Evolutionary conservation across 805 yeast genomes (phyloP), one percentile per base, ranked within the genome.

Genomic region (Kregervanrija pseudodelftensis): DNA sequence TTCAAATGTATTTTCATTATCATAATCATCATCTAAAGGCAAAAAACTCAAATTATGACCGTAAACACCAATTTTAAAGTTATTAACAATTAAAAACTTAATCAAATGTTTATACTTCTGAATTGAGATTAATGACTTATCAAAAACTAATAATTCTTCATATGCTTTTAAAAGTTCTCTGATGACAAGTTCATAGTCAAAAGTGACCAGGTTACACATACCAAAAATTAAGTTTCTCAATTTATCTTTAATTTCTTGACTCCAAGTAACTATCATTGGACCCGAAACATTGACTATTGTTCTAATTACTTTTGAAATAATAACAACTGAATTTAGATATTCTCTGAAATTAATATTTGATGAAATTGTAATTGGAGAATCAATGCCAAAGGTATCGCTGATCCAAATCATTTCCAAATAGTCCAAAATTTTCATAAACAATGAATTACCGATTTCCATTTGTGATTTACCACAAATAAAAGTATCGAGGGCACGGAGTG

Each of bases 401-500:
- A 69, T 39, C 47, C 69, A 67, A 7, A 74, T 61, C 3, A 51
- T 53, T 43, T 67, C 69, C 16, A 80, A 46, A 0, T 67, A 55
- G 0, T 57, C 48, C 4, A 84, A 46, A 0, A 81, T 55, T 13
- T 67, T 67, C 2, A 74, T 59, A 1, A 81, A 69, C 11, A 72
- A 64, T 5, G 42, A 44, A 11, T 53, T 50, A 9, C 50, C 49
- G 12, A 59, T 44, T 32, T 58, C 64, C 13, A 58, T 46, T 49
- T 63, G 62, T 1, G 60, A 48, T 41, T 81, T 79, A 32, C 74
- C 76, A 34, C 77, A 79, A 30, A 89, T 66, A 11, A 85, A 60
- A 1, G 74, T 64, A 2, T 75, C 62, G 37, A 84, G 58, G 0
- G 93, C 75, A 39, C 74, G 74, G 52, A 89, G 59, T 1, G 91